These are phyloP conservation scores for Stentor roeselii DNA, from an alignment of 73 alveolate species.

Conservation along the genomic window DNA sequence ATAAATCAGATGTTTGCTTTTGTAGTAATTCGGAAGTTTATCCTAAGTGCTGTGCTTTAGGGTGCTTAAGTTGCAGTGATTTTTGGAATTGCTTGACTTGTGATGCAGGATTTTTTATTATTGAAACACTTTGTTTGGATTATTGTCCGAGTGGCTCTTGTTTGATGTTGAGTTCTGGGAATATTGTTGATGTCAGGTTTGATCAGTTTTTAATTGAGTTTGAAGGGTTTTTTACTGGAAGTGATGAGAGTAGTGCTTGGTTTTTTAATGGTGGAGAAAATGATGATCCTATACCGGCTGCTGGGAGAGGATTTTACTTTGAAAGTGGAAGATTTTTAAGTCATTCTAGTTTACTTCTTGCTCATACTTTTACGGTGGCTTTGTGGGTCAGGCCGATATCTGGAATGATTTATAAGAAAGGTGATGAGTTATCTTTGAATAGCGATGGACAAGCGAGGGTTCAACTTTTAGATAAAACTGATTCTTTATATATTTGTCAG, in stretches of 20 bases:
- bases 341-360: background rate
- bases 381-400: slow-evolving; percentile 15
- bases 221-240: background rate
- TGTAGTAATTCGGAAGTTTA: background rate
- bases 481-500: too few relatives aligned
- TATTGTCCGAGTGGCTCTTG: slow-evolving; percentile 8
- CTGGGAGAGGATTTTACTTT: background rate
- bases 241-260: background rate
- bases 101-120: background rate
- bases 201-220: background rate
- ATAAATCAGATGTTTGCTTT: background rate
- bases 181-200: background rate
- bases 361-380: background rate
- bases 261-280: background rate
- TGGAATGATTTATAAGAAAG: background rate
- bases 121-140: background rate
- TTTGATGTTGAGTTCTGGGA: background rate
- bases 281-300: slow-evolving; percentile 1
- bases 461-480: background rate
- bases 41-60: background rate
- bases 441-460: background rate
- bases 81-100: background rate
- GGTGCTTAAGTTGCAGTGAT: background rate
- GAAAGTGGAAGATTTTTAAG: background rate
- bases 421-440: background rate